Evolutionary conservation across 2,329 filamentous ascomycete genomes (phyloP).

Genomic region (Pseudogymnoascus sp.): DNA sequence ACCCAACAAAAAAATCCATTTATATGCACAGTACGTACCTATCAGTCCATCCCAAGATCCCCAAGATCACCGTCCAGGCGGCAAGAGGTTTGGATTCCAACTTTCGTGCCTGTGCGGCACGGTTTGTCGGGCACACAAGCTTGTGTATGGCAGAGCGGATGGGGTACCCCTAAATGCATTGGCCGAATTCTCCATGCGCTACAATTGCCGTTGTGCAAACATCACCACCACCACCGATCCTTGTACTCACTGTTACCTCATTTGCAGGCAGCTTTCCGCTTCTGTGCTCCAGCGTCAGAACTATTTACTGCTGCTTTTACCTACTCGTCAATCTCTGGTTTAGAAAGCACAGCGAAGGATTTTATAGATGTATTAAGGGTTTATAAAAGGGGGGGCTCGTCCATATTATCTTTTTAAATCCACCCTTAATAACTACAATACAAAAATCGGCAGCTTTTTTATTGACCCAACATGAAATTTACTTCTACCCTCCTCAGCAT

Average conservation of each 20-base stretch:
- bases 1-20: background rate
- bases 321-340: background rate
- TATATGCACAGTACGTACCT: background rate
- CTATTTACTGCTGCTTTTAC: background rate
- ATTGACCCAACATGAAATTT: background rate
- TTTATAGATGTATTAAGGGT: background rate
- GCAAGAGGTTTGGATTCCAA: background rate
- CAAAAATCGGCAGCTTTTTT: background rate
- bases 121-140: background rate
- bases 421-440: background rate
- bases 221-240: background rate
- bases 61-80: background rate
- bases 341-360: background rate
- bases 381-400: background rate
- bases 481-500: background rate
- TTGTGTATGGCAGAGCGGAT: background rate
- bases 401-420: background rate
- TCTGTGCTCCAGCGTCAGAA: background rate
- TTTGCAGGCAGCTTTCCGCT: background rate
- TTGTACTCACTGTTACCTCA: background rate
- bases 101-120: background rate
- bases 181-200: background rate
- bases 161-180: background rate
- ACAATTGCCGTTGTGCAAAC: background rate
- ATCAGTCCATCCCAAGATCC: background rate